phyloP scores from a whole-genome alignment of 805 yeast genomes.

The Teunomyces lycoperdinae region DNA sequence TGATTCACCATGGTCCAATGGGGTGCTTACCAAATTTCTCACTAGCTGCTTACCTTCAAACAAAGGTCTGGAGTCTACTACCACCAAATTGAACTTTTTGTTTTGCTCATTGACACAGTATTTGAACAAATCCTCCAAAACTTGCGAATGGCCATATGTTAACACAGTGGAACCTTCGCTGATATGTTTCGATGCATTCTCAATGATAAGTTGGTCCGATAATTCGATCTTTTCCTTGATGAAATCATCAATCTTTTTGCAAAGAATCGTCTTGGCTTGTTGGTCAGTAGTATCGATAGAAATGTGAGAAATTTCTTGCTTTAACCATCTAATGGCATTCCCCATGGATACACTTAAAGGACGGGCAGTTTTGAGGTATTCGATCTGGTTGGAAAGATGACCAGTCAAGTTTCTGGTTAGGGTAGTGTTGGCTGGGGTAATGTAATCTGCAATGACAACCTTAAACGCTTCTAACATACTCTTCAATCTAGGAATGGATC shows the following conservation, averaged over 20 bases:
- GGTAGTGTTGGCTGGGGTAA: conserved; percentile 82
- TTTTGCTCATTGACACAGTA: conserved; percentile 59
- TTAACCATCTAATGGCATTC: conserved; percentile 94
- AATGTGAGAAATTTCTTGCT: conserved; percentile 84
- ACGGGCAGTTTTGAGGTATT: conserved; percentile 83
- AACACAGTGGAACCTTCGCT: conserved; percentile 73
- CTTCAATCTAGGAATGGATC: conserved; percentile 81
- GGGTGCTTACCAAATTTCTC: conserved; percentile 51
- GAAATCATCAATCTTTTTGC: conserved; percentile 72
- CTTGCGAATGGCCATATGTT: conserved; percentile 86
- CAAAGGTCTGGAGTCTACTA: conserved; percentile 90
- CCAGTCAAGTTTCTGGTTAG: conserved; percentile 84
- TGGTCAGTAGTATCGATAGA: conserved; percentile 68
- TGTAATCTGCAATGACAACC: conserved; percentile 72
- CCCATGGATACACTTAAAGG: conserved; percentile 96
- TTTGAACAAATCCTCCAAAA: conserved; percentile 69
- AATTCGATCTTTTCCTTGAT: conserved; percentile 81
- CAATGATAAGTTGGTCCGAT: conserved; percentile 79
- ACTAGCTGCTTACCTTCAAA: conserved; percentile 88
- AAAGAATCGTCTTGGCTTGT: conserved; percentile 63
- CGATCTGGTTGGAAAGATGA: conserved; percentile 89
- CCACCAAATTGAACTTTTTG: conserved; percentile 71
- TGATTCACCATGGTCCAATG: conserved; percentile 19
- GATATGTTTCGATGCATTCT: conserved; percentile 75
- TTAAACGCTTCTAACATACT: conserved; percentile 85